Conservation (phyloP, 75 land plant genomes). For the Cunninghamia lanceolata region DNA sequence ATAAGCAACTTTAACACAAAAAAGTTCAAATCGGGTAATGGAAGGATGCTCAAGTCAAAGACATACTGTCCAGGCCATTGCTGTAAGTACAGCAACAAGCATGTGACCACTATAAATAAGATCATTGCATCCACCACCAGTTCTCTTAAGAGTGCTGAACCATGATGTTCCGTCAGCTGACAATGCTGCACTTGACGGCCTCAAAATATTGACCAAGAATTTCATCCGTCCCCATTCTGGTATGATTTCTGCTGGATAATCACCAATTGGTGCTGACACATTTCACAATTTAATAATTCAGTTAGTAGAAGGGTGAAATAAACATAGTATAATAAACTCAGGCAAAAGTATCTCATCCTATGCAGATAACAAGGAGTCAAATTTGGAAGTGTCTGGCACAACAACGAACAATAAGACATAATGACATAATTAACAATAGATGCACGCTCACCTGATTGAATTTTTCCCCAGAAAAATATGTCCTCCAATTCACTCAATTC, state of each 20-base stretch:
- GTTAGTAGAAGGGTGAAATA: neutral
- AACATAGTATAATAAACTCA: neutral
- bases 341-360: neutral
- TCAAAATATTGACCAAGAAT: slow-evolving; percentile 71
- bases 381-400: neutral
- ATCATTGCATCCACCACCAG: slow-evolving; percentile 97
- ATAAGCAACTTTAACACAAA: neutral
- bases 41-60: slow-evolving; percentile 2
- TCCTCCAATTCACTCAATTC: neutral
- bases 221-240: slow-evolving; percentile 96
- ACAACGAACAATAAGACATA: neutral
- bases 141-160: slow-evolving; percentile 76
- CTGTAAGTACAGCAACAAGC: slow-evolving; percentile 88
- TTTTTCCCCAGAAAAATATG: neutral
- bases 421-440: neutral
- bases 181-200: slow-evolving; percentile 51
- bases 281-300: neutral
- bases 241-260: slow-evolving; percentile 51
- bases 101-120: slow-evolving; percentile 94
- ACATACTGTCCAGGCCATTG: slow-evolving; percentile 97
- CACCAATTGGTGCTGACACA: slow-evolving; percentile 35
- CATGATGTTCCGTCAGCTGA: slow-evolving; percentile 49
- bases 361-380: neutral
- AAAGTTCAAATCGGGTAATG: neutral
- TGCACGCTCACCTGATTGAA: neutral